phyloP scores from a whole-genome alignment of 2,329 filamentous ascomycete species.

The Monilinia fructicola region DNA sequence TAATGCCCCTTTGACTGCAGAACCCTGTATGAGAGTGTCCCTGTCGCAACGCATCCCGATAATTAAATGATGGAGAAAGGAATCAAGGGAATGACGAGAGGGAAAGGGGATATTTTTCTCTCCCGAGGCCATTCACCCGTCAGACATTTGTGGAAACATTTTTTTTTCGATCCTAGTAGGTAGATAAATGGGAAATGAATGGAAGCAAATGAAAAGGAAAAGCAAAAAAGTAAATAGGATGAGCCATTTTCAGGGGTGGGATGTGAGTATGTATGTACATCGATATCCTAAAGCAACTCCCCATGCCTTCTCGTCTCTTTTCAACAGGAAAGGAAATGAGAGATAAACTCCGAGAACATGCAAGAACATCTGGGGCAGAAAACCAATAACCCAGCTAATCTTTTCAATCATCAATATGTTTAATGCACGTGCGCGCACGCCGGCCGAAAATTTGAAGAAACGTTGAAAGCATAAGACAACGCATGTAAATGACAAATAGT shows the following conservation, averaged over 20 bases:
- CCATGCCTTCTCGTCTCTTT: conserved; percentile 15
- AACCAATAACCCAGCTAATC: conserved; percentile 18
- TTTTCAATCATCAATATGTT: conserved; percentile 20
- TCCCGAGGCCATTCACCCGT: neutral
- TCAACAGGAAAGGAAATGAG: neutral
- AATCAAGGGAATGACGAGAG: neutral
- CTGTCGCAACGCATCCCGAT: neutral
- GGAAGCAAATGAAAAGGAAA: neutral
- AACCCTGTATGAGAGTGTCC: conserved; percentile 17
- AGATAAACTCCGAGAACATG: conserved; percentile 15
- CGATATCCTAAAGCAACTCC: conserved; percentile 10
- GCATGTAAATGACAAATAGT: conserved; percentile 19
- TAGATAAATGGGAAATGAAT: conserved; percentile 7
- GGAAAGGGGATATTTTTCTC: conserved; percentile 6
- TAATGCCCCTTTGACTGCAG: conserved; percentile 9
- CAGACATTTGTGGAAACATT: neutral
- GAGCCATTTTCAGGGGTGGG: neutral
- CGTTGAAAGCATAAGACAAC: conserved; percentile 20
- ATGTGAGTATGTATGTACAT: conserved; percentile 13
- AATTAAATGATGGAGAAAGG: conserved; percentile 11
- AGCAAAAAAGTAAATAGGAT: neutral
- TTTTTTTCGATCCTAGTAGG: conserved; percentile 8
- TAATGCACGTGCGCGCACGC: conserved; percentile 14
- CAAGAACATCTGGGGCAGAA: conserved; percentile 15
- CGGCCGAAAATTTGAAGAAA: conserved; percentile 19